Evolutionary conservation across 2,329 filamentous ascomycete species (phyloP).

Genomic region (Stenocarpella maydis): DNA sequence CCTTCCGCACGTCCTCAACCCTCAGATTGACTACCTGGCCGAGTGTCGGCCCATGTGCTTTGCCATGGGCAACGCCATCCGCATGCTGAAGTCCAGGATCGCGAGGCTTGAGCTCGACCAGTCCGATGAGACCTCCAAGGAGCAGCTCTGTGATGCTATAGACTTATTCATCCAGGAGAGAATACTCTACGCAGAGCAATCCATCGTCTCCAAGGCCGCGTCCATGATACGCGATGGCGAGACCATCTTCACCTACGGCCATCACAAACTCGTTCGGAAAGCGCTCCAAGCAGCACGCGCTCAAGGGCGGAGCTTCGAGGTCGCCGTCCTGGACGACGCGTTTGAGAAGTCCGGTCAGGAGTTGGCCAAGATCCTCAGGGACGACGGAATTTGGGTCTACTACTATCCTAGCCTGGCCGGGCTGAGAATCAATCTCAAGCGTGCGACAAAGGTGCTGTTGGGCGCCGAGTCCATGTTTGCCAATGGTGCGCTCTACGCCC

Average conservation of each 20-base stretch:
- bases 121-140: slow-evolving; percentile 83
- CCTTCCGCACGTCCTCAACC: slow-evolving; percentile 87
- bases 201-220: slow-evolving; percentile 80
- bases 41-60: slow-evolving; percentile 96
- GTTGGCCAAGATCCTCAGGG: slow-evolving; percentile 73
- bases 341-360: slow-evolving; percentile 60
- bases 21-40: slow-evolving; percentile 93
- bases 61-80: slow-evolving; percentile 95
- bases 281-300: slow-evolving; percentile 77
- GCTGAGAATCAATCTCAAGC: slow-evolving; percentile 75
- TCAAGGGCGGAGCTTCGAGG: slow-evolving; percentile 77
- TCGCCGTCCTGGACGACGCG: slow-evolving; percentile 82
- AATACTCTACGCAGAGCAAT: slow-evolving; percentile 84
- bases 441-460: slow-evolving; percentile 76
- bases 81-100: slow-evolving; percentile 92
- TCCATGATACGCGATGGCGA: slow-evolving; percentile 81
- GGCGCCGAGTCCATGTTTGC: slow-evolving; percentile 95
- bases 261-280: slow-evolving; percentile 85
- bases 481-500: slow-evolving; percentile 89
- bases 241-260: slow-evolving; percentile 85
- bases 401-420: slow-evolving; percentile 83
- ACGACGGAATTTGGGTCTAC: slow-evolving; percentile 76
- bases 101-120: slow-evolving; percentile 88
- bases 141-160: slow-evolving; percentile 79
- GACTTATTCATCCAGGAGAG: slow-evolving; percentile 91